A percentile compares a stretch with the other conserved stretches of the same genome.
These are phyloP conservation scores for Dalechampia spathulata DNA, from an alignment of 441 rosid species.

Conservation along the genomic window DNA sequence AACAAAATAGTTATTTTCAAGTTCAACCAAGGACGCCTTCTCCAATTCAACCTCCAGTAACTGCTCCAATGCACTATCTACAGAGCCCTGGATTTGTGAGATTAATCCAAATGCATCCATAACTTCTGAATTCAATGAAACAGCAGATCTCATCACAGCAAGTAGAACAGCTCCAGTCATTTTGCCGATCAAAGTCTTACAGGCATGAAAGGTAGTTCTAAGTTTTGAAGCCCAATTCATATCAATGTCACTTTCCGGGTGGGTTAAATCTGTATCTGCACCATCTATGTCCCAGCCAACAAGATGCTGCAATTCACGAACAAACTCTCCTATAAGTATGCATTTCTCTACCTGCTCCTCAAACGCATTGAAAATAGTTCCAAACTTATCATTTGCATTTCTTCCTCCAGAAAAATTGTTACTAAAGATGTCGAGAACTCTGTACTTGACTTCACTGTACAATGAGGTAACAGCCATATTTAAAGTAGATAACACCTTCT, in stretches of 20 bases:
- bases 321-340: conserved; percentile 52
- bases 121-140: conserved; percentile 70
- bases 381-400: conserved; percentile 34
- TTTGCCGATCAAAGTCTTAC: conserved; percentile 54
- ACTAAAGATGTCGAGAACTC: conserved; percentile 42
- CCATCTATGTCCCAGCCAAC: conserved; percentile 38
- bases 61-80: conserved; percentile 81
- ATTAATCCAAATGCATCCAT: conserved; percentile 88
- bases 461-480: conserved; percentile 54
- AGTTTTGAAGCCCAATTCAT: conserved; percentile 62
- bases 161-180: conserved; percentile 71
- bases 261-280: conserved; percentile 26
- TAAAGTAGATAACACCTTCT: conserved; percentile 51
- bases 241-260: conserved; percentile 32
- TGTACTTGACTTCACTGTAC: conserved; percentile 57
- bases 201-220: conserved; percentile 48
- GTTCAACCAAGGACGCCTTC: conserved; percentile 72
- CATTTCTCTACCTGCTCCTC: conserved; percentile 93
- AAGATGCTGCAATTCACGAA: conserved; percentile 49
- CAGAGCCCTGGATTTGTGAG: conserved; percentile 80
- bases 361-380: conserved; percentile 44
- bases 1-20: conserved; percentile 80
- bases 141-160: conserved; percentile 63
- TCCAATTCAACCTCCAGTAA: conserved; percentile 78
- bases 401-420: conserved; percentile 36